A percentile compares a stretch with the other conserved stretches of the same genome.
Conservation (phyloP, 441 rosid species). For the Mallotus japonicus region DNA sequence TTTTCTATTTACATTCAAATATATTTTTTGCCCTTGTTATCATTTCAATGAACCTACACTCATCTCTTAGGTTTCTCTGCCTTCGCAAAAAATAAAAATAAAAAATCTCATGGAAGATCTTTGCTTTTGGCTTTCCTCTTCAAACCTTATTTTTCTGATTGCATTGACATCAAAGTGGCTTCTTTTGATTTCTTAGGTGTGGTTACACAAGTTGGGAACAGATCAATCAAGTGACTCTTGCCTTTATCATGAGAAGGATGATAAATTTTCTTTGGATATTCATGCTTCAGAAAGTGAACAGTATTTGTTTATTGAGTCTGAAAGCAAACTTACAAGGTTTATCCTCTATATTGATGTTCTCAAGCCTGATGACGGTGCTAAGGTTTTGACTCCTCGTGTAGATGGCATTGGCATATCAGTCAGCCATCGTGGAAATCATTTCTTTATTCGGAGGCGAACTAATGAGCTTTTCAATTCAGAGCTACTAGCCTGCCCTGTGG, state of each 20-base stretch:
- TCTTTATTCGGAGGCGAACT: slow-evolving; percentile 68
- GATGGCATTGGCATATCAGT: slow-evolving; percentile 64
- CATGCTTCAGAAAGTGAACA: slow-evolving; percentile 71
- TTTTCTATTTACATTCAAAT: slow-evolving; percentile 64
- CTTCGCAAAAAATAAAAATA: background rate
- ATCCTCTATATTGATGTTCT: slow-evolving; percentile 60
- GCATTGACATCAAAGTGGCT: background rate
- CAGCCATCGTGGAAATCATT: slow-evolving; percentile 82
- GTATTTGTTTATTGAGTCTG: slow-evolving; percentile 64
- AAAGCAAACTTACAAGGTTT: slow-evolving; percentile 73
- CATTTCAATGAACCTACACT: background rate
- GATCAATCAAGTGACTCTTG: slow-evolving; percentile 64
- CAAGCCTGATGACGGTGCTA: slow-evolving; percentile 68
- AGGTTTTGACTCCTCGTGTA: slow-evolving; percentile 69
- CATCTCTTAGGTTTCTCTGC: too few relatives aligned
- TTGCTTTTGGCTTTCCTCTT: too few relatives aligned
- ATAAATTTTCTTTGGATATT: slow-evolving; percentile 68
- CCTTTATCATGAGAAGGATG: slow-evolving; percentile 90
- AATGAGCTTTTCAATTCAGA: slow-evolving; percentile 78
- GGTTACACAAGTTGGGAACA: slow-evolving; percentile 86
- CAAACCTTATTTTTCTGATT: too few relatives aligned
- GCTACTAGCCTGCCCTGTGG: slow-evolving; percentile 61
- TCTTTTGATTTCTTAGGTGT: slow-evolving; percentile 51
- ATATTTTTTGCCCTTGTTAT: slow-evolving; percentile 32
- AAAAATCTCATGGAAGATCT: too few relatives aligned